phyloP scores from a whole-genome alignment of 2,329 filamentous ascomycete genomes.

The Parafenestella ontariensis region DNA sequence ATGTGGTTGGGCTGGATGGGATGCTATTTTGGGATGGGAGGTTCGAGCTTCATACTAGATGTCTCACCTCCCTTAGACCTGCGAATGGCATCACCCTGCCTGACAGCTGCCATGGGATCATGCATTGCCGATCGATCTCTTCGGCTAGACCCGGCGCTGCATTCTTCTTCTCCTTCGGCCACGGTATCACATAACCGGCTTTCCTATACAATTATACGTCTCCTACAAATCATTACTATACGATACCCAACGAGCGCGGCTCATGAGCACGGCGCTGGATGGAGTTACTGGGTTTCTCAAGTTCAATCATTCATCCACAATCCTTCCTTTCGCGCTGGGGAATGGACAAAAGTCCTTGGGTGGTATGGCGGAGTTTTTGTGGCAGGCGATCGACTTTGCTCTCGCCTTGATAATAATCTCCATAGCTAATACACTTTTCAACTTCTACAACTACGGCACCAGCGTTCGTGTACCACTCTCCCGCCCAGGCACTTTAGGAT shows the following conservation, averaged over 20 bases:
- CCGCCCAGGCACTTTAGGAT: too few relatives aligned
- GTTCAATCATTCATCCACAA: not conserved
- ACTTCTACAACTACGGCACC: not conserved
- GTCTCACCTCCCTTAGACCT: constrained; percentile 21
- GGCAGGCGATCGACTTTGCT: not conserved
- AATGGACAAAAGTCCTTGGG: not conserved
- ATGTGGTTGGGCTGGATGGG: constrained; percentile 3
- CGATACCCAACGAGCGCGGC: constrained; percentile 32
- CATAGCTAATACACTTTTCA: not conserved
- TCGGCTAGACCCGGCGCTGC: not conserved
- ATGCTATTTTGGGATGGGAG: constrained; percentile 12
- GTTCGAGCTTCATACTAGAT: constrained; percentile 7
- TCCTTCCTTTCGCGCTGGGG: not conserved
- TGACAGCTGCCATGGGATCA: constrained; percentile 8
- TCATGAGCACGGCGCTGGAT: constrained; percentile 23
- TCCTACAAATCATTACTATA: constrained; percentile 14
- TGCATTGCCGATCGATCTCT: constrained; percentile 6
- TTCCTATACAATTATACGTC: constrained; percentile 13
- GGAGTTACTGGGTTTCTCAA: constrained; percentile 15
- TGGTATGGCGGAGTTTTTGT: not conserved
- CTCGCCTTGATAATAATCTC: not conserved
- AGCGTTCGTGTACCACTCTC: too few relatives aligned
- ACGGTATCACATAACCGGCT: not conserved
- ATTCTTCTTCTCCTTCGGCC: not conserved
- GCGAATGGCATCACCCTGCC: not conserved